Percentiles rank a stretch among this genome's conserved stretches.
These are phyloP conservation scores for Claviceps digitariae DNA, from an alignment of 2,329 filamentous ascomycete genomes.

Conservation along the genomic window DNA sequence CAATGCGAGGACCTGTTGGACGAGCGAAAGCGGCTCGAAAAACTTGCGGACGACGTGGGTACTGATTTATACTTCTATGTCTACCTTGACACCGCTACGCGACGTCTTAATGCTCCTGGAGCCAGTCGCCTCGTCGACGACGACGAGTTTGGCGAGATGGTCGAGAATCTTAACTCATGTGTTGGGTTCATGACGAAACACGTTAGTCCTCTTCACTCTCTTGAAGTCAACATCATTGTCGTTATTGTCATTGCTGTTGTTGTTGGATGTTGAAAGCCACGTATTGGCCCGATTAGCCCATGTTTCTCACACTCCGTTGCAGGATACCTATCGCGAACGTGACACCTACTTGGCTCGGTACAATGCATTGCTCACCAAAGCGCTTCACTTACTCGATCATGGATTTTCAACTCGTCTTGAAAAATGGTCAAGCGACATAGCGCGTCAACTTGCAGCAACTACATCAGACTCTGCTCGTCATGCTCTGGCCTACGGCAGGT, in stretches of 20 bases:
- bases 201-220: constrained; percentile 32
- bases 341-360: constrained; percentile 82
- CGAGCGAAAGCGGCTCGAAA: constrained; percentile 67
- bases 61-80: constrained; percentile 90
- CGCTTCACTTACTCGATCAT: constrained; percentile 47
- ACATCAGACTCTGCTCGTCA: constrained; percentile 46
- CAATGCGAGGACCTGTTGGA: constrained; percentile 80
- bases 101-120: constrained; percentile 81
- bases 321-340: constrained; percentile 76
- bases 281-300: neutral
- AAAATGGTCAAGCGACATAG: constrained; percentile 39
- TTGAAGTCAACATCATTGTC: neutral
- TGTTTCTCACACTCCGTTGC: neutral
- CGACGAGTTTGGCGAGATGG: constrained; percentile 75
- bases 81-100: constrained; percentile 81
- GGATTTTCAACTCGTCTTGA: constrained; percentile 40
- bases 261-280: neutral
- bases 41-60: constrained; percentile 70
- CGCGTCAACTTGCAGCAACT: constrained; percentile 38
- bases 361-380: constrained; percentile 59
- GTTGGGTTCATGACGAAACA: constrained; percentile 85
- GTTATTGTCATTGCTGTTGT: neutral
- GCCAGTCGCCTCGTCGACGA: constrained; percentile 75
- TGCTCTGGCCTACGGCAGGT: constrained; percentile 46
- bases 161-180: constrained; percentile 77